phyloP scores from a whole-genome alignment of 139 green algal genomes.

The Gonium pectorale region DNA sequence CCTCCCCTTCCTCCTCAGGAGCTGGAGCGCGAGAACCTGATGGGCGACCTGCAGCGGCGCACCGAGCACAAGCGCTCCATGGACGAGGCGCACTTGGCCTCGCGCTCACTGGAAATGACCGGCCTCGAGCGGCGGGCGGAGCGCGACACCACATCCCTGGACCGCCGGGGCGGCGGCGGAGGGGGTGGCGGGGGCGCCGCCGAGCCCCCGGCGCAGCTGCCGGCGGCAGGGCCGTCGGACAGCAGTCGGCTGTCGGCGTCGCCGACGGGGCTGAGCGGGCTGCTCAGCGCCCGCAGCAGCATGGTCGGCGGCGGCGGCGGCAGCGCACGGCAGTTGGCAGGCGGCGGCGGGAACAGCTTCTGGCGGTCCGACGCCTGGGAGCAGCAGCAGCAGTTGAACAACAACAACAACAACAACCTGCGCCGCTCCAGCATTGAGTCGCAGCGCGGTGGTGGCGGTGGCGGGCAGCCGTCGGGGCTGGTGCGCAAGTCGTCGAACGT shows the following conservation, averaged over 20 bases:
- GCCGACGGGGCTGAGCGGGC: no score
- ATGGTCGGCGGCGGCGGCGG: background rate
- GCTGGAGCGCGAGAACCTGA: conserved; percentile 48
- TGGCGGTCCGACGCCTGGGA: no score
- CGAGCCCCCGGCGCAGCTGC: no score
- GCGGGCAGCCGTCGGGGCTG: background rate
- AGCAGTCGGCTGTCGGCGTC: background rate
- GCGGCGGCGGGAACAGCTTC: no score
- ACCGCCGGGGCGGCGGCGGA: background rate
- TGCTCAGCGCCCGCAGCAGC: background rate
- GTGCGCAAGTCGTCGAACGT: background rate
- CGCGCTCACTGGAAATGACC: background rate
- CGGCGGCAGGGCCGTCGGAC: no score
- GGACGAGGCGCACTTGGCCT: conserved; percentile 1
- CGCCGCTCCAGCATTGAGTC: no score
- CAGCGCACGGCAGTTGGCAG: background rate
- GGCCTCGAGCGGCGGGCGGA: conserved; percentile 15
- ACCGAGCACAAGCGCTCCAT: conserved; percentile 55
- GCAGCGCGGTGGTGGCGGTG: no score
- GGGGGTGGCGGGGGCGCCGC: no score
- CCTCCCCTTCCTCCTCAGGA: conserved; percentile 28
- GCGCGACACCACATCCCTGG: conserved; percentile 24
- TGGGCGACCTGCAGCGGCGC: conserved; percentile 48
- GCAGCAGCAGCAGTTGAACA: background rate
- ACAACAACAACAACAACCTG: background rate